Base-by-base conservation (phyloP, 768 basidiomycete genomes). In the Termitomyces eurrhizus region DNA sequence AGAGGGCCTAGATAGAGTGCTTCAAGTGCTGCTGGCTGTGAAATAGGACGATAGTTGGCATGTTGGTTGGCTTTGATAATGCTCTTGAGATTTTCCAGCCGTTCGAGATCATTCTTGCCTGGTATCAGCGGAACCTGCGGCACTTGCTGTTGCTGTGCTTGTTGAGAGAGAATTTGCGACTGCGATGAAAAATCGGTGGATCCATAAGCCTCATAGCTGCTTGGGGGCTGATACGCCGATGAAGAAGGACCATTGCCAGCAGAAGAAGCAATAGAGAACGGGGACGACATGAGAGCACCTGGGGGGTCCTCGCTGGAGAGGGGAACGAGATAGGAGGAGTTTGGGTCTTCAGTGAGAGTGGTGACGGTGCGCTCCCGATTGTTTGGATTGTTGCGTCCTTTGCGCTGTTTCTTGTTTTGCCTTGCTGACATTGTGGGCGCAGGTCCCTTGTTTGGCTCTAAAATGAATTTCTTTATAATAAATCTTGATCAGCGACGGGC, bases 1-100 rank as follows among this genome's bases (percentile, higher is more conserved):
- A 73, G 72, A n/a, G 79, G 73, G 39, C 90, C 90, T 59, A 83
- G 73, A 73, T 89, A 92, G 58, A 89, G 73, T 52, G 76, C 79
- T 39, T 85, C 86, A 42, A 92, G 83, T 52, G 79, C 81, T 16
- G 77, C 78, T 33, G 89, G 90, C 61, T 85, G 80, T 29, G 90
- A 88, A 50, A 82, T 69, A 33, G 89, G 82, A 26, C 83, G 81
- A 70, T 83, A 92, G 65, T 85, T 77, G 58, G 88, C 83, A 71
- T 92, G 90, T 68, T 92, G 89, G 53, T 83, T 83, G 36, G 77
- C 79, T 68, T 85, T 87, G 72, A 92, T 92, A 58, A 82, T 75
- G 26, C 83, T 75, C 71, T 92, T 92, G 71, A 92, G 84, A 58
- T 84, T 84, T 73, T 91, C 84, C 61, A 92, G 80, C 36, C 86